phyloP scores from a whole-genome alignment of 768 basidiomycete genomes.

The Boletus sensibilis region DNA sequence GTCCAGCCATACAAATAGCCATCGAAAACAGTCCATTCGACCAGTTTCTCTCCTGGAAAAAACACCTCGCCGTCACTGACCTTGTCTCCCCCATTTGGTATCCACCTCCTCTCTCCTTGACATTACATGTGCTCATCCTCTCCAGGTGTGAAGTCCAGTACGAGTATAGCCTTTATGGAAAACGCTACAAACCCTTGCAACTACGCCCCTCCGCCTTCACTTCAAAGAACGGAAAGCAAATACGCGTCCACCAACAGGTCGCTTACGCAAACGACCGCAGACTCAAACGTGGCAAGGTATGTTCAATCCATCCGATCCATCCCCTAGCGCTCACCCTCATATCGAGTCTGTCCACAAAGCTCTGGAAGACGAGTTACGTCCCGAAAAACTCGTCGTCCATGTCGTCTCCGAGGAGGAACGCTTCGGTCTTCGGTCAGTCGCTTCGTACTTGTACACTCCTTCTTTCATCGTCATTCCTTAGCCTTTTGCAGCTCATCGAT shows the following conservation, averaged over 20 bases:
- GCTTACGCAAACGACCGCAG: constrained; percentile 55
- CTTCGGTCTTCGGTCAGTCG: constrained; percentile 70
- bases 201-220: constrained; percentile 55
- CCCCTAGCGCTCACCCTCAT: not conserved
- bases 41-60: constrained; percentile 43
- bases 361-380: constrained; percentile 70
- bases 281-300: constrained; percentile 56
- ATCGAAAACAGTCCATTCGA: constrained; percentile 41
- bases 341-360: constrained; percentile 69
- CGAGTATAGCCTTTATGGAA: constrained; percentile 70
- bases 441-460: not conserved
- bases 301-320: constrained; percentile 6
- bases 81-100: constrained; percentile 62
- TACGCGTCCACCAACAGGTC: constrained; percentile 49
- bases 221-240: constrained; percentile 58
- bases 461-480: constrained; percentile 27
- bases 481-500: constrained; percentile 71
- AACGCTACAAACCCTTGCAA: constrained; percentile 46
- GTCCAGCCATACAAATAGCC: constrained; percentile 34
- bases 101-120: constrained; percentile 2
- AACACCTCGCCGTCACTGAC: constrained; percentile 59
- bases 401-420: constrained; percentile 61
- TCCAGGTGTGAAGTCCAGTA: constrained; percentile 78
- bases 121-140: not conserved
- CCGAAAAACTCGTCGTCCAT: constrained; percentile 53